Evolutionary conservation across 768 basidiomycete species (phyloP).

Genomic region (Phlegmacium glaucopus): DNA sequence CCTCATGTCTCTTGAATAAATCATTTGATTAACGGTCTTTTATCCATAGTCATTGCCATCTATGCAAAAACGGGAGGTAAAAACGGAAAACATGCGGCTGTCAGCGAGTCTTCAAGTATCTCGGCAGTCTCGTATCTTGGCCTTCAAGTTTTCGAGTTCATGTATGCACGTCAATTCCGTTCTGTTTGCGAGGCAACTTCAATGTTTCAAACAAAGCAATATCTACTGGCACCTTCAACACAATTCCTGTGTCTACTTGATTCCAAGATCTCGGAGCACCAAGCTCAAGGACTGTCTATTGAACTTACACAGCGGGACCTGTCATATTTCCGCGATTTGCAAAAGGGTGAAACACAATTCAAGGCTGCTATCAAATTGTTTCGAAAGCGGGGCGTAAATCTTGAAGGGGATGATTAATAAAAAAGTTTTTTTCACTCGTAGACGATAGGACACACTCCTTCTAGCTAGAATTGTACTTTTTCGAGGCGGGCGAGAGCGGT

Average conservation of each 20-base stretch:
- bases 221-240: background rate
- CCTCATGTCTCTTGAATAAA: background rate
- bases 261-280: background rate
- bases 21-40: background rate
- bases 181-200: background rate
- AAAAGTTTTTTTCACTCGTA: too few relatives aligned
- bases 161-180: background rate
- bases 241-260: background rate
- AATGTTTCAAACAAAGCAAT: background rate
- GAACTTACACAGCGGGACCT: background rate
- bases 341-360: background rate
- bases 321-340: background rate
- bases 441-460: background rate
- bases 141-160: constrained; percentile 10
- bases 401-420: too few relatives aligned
- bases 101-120: constrained; percentile 17
- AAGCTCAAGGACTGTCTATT: background rate
- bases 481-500: background rate
- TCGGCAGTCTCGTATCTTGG: constrained; percentile 20
- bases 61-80: constrained; percentile 26
- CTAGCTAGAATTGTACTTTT: background rate
- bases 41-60: constrained; percentile 12
- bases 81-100: constrained; percentile 18
- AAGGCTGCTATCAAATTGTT: too few relatives aligned
- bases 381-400: too few relatives aligned